Evolutionary conservation across 2,329 filamentous ascomycete genomes (phyloP).

Genomic region (Aureobasidium sp.): DNA sequence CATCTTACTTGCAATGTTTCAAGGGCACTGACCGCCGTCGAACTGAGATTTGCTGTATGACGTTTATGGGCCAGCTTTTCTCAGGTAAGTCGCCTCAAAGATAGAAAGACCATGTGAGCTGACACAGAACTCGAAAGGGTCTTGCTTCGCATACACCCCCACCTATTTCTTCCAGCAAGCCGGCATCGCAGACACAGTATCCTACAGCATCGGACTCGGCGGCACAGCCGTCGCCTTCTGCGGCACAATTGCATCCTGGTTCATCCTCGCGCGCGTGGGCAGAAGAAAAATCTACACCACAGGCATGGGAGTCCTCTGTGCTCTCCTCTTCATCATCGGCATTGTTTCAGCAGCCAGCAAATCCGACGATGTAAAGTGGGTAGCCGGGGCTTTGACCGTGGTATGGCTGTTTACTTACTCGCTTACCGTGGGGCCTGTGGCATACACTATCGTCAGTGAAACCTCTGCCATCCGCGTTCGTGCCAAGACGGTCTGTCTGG

Average conservation of each 20-base stretch:
- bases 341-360: slow-evolving; percentile 32
- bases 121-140: too few relatives aligned
- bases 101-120: too few relatives aligned
- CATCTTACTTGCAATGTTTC: slow-evolving; percentile 36
- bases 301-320: background rate
- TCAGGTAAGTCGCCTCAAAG: slow-evolving; percentile 19
- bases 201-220: slow-evolving; percentile 35
- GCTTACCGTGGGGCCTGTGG: slow-evolving; percentile 31
- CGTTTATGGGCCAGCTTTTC: slow-evolving; percentile 37
- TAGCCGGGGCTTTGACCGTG: slow-evolving; percentile 32
- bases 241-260: slow-evolving; percentile 36
- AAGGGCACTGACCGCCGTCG: slow-evolving; percentile 34
- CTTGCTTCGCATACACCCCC: slow-evolving; percentile 33
- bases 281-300: slow-evolving; percentile 34
- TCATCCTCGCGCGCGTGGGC: slow-evolving; percentile 31
- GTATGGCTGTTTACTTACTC: slow-evolving; percentile 31
- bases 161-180: slow-evolving; percentile 35
- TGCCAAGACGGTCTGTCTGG: slow-evolving; percentile 31
- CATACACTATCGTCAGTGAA: slow-evolving; percentile 33
- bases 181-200: slow-evolving; percentile 30
- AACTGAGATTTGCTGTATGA: slow-evolving; percentile 36
- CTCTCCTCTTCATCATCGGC: slow-evolving; percentile 23
- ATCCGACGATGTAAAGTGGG: slow-evolving; percentile 30
- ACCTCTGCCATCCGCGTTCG: slow-evolving; percentile 31
- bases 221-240: slow-evolving; percentile 32